Conservation (phyloP, 1,284 basidiomycete species). For the Fomitopsis palustris region DNA sequence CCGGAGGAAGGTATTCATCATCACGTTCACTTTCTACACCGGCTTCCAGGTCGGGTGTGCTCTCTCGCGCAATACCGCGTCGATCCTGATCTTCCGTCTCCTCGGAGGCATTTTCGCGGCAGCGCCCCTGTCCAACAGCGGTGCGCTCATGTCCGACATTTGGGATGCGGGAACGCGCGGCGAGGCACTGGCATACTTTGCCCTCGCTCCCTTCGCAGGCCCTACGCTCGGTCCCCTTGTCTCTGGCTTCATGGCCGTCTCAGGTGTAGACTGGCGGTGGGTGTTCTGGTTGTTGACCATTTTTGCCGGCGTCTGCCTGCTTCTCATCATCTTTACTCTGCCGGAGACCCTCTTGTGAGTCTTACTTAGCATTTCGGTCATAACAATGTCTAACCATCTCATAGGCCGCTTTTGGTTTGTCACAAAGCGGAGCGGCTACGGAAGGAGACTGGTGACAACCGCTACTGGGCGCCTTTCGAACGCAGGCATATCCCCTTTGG, state of each 20-base stretch:
- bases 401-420: slow-evolving; percentile 47
- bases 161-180: slow-evolving; percentile 34
- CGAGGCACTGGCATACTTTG: slow-evolving; percentile 32
- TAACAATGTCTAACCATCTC: neutral
- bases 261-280: slow-evolving; percentile 65
- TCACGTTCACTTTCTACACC: slow-evolving; percentile 29
- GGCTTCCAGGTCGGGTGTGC: slow-evolving; percentile 30
- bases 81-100: slow-evolving; percentile 29
- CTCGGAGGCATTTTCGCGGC: slow-evolving; percentile 30
- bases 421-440: slow-evolving; percentile 24
- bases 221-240: slow-evolving; percentile 65
- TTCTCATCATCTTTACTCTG: slow-evolving; percentile 61
- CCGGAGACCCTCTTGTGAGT: slow-evolving; percentile 69
- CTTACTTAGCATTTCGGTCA: neutral
- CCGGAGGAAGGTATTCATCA: slow-evolving; percentile 63
- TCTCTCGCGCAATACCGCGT: slow-evolving; percentile 27
- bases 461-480: slow-evolving; percentile 45
- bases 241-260: slow-evolving; percentile 49
- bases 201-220: slow-evolving; percentile 73
- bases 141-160: slow-evolving; percentile 32
- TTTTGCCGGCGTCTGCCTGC: slow-evolving; percentile 51
- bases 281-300: slow-evolving; percentile 73
- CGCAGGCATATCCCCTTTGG: slow-evolving; percentile 29
- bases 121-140: slow-evolving; percentile 28
- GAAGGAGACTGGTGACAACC: slow-evolving; percentile 50